phyloP scores from a whole-genome alignment of 306 rosid genomes.

The Comarum palustre region DNA sequence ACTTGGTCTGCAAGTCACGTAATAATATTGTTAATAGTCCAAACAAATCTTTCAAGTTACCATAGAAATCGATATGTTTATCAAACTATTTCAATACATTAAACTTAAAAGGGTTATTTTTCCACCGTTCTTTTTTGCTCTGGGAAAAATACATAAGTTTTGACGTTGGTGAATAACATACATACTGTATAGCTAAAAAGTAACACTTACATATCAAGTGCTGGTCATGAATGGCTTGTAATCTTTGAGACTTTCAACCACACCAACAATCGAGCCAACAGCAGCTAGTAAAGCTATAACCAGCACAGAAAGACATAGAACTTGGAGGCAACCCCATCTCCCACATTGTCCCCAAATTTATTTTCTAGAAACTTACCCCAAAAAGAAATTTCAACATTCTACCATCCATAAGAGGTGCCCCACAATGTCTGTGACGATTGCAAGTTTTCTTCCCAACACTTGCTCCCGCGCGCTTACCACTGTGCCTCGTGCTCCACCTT shows the following conservation, averaged over 20 bases:
- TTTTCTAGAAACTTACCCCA: no score
- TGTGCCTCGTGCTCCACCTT: no score
- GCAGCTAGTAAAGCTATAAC: slow-evolving; percentile 48
- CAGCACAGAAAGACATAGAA: slow-evolving; percentile 48
- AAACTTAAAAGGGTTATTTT: background rate
- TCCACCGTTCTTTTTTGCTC: background rate
- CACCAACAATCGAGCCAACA: slow-evolving; percentile 57
- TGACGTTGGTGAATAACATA: slow-evolving; percentile 8
- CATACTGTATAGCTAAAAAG: background rate
- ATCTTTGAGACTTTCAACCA: slow-evolving; percentile 34
- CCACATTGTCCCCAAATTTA: no score
- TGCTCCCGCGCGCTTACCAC: no score
- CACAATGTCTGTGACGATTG: no score
- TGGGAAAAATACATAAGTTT: background rate
- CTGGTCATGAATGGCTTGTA: slow-evolving; percentile 48
- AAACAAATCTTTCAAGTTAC: no score
- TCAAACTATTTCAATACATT: background rate
- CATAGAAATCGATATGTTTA: background rate
- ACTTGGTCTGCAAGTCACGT: no score
- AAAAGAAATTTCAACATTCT: no score
- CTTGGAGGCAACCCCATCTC: slow-evolving; percentile 58
- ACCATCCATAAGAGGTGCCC: no score
- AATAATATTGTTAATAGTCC: no score
- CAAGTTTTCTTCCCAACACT: no score
- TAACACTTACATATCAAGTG: slow-evolving; percentile 13